Evolutionary conservation across 2,329 filamentous ascomycete species (phyloP), one percentile per base, ranked within the genome.

Genomic region (Metarhizium rileyi): DNA sequence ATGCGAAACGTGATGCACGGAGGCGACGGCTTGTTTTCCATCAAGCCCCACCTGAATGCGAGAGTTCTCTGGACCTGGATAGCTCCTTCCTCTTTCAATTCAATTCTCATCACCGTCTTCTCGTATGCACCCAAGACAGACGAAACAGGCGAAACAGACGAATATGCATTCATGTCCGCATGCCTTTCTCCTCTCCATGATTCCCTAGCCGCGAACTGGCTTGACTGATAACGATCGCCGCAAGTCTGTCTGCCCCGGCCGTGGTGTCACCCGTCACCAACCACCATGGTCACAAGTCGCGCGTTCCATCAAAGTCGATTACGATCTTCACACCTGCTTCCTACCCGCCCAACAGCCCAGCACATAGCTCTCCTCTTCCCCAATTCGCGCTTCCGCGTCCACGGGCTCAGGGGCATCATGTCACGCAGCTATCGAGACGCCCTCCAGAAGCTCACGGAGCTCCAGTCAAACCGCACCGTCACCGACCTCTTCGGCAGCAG

Each of bases 391-490:
- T 22, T 40, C n/a, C 8, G 26, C 16, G 38, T n/a, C 9, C 20
- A 47, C 44, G 54, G 55, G 30, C 33, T 52, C 25, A 48, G 55
- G 23, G 50, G 43, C 49, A 57, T 51, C 44, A 50, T 52, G 41
- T 49, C 59, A 6, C 71, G 67, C 52, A 68, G 66, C 22, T 81
- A 81, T 57, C 66, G 84, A 68, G 80, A 82, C 57, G 90, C 90
- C 35, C 81, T 95, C 36, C 66, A 75, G 48, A 82, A 84, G 50
- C 80, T 95, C 57, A 84, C 88, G 57, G 80, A 80, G 45, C 75
- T 95, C 48, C 86, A 91, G 60, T 85, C 86, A 49, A 95, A 95
- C 65, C 84, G 83, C 58, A 77, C 84, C 36, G 73, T 87, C 51
- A 75, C 72, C 7, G 64, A 66, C 18, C 70, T 77, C 43, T 80